Base-by-base conservation (phyloP, 495 filamentous ascomycete genomes). In the Annulohypoxylon nitens region DNA sequence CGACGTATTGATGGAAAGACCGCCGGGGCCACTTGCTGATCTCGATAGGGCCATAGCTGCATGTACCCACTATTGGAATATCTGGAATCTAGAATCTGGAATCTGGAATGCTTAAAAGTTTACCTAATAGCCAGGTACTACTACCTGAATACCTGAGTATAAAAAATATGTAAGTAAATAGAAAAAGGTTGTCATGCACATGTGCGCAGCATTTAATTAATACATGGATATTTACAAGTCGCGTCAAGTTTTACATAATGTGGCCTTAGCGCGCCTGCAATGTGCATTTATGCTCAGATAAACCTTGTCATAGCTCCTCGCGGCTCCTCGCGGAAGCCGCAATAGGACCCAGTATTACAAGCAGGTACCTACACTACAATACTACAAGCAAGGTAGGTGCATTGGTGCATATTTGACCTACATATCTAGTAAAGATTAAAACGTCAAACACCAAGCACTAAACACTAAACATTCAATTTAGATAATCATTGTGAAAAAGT, bases 1-100 rank as follows among this genome's bases (percentile, higher is more conserved):
- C 50, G 83, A 87, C n/a, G 93, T 96, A 78, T 93, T 95, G 77
- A 96, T 92, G 65, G 89, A 92, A 62, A 95, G 84, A 62, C 89
- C 90, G 18, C 84, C 87, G 25, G 91, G 87, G 69, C 90, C 87
- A 81, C 91, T 93, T 48, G 88, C 84, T 43, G 90, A 90, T 75
- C 88, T 84, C 67, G 83, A 82, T 53, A 88, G 78, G 63, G 83
- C 80, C 85, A 86, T 87, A 33, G 25, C 71, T 73, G 30, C 2
- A 30, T 23, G 30, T 30, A 39, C 54, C 70, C 75, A 20, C 5
- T 26, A 26, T 51, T 50, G 63, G 63, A 63, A 67, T 23, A 8
- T 30, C 47, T 53, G 20, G 18, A 48, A 18, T 50, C 7, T 50
- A 20, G 50, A 26, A 26, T 53, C 23, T 53, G 10, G 20, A 23